Evolutionary conservation across 2,329 filamentous ascomycete genomes (phyloP), one percentile per base, ranked within the genome.

Genomic region (Pestalotiopsis sp.): DNA sequence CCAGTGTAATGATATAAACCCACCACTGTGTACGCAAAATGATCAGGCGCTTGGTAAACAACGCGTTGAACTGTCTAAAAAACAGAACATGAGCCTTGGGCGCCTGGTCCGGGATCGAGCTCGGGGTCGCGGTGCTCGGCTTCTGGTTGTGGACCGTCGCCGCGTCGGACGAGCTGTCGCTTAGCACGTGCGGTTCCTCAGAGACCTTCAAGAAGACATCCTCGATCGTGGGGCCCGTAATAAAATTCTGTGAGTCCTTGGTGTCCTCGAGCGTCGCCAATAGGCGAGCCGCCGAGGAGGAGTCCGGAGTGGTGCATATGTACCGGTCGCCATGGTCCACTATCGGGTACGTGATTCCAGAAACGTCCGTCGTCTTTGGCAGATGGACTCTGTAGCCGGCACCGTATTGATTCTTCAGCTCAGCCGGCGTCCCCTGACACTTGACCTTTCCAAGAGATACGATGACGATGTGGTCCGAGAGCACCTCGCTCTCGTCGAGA

Each of bases 121-220:
- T 52, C 25, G 27, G 67, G 55, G 3, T 69, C 59, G 62, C 66
- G 66, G 23, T 59, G 59, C 23, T 69, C 58, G 11, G 67, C 68
- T 52, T 49, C 12, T 69, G 27, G 27, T 31, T 67, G 13, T 60
- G 55, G 4, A 67, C 23, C 4, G 67, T 70, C 7, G 69, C 68
- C 1, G 70, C 70, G 6, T 72, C 72, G 12, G 66, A 63, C 11
- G 67, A 65, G 59, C 75, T 72, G 13, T 70, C 70, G 12, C 69
- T 69, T 2, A 73, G 68, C 3, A 69, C 69, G 20, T 75, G 73
- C 1, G 73, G 82, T 74, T 91, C 88, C 71, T 88, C 86, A 0
- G 89, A 88, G 39, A 91, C 82, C 67, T 88, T 89, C 12, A 92
- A 79, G 76, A 92, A 92, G 0, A 91, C 89, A 69, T 91, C 89